These are phyloP conservation scores for Kickxella alabastrina DNA, from an alignment of 192 early-diverging fungal genomes.

Conservation along the genomic window DNA sequence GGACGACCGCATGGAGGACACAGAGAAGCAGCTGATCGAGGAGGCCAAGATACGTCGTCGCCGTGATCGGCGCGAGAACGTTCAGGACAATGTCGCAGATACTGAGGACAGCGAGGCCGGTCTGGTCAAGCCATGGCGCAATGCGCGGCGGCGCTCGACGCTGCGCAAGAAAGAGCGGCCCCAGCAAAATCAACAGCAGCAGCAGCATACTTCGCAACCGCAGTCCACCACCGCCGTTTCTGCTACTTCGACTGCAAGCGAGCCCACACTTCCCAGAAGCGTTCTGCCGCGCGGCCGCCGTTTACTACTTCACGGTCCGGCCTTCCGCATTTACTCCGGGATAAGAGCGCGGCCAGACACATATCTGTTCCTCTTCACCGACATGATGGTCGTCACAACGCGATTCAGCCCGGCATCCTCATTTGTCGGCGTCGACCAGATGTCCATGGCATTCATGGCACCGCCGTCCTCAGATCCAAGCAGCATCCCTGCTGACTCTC, in stretches of 20 bases:
- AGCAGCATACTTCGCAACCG: not conserved
- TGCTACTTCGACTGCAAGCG: not conserved
- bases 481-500: constrained; percentile 15
- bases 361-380: constrained; percentile 50
- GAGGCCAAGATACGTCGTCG: constrained; percentile 5
- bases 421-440: constrained; percentile 1
- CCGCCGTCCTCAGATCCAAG: constrained; percentile 35
- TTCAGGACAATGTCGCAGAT: not conserved
- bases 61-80: constrained; percentile 1
- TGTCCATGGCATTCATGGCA: constrained; percentile 9
- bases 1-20: constrained; percentile 30
- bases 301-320: constrained; percentile 49
- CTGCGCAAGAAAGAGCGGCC: constrained; percentile 28
- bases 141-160: constrained; percentile 36
- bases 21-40: constrained; percentile 15
- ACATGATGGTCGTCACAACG: constrained; percentile 46
- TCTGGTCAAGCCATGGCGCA: constrained; percentile 33
- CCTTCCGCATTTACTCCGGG: constrained; percentile 39
- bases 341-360: constrained; percentile 40
- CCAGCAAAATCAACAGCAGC: constrained; percentile 3
- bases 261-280: not conserved
- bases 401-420: constrained; percentile 5
- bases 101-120: constrained; percentile 2
- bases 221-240: not conserved
- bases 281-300: constrained; percentile 7